A percentile compares a stretch with the other conserved stretches of the same genome.
Conservation (phyloP, 345 rosid genomes). For the Gossypioides kirkii region DNA sequence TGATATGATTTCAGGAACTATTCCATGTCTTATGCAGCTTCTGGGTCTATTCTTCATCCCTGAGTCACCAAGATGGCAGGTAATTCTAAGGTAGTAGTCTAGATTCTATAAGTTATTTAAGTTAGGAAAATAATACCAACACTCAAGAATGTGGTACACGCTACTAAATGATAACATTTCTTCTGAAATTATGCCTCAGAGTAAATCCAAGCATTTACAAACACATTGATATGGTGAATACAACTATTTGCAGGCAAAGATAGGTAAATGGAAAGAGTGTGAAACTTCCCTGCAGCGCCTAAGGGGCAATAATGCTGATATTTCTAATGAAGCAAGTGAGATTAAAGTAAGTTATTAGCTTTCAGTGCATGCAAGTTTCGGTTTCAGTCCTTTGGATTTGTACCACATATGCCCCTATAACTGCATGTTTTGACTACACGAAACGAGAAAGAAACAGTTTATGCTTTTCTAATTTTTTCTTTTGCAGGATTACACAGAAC, state of each 20-base stretch:
- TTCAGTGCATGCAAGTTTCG: background rate
- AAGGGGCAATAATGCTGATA: slow-evolving; percentile 43
- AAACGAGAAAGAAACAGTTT: background rate
- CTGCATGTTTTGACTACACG: background rate
- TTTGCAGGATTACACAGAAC: slow-evolving; percentile 40
- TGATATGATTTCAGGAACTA: slow-evolving; percentile 25
- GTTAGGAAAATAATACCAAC: background rate
- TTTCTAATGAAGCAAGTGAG: slow-evolving; percentile 49
- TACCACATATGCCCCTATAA: background rate
- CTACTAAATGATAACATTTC: background rate
- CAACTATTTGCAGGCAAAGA: slow-evolving; percentile 39
- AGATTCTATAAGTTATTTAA: background rate
- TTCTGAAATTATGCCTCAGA: background rate
- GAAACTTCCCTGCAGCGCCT: slow-evolving; percentile 45
- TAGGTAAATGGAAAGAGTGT: slow-evolving; percentile 39
- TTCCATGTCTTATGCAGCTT: slow-evolving; percentile 35
- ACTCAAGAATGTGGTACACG: background rate
- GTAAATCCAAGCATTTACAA: background rate
- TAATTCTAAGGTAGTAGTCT: slow-evolving; percentile 19
- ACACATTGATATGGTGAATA: slow-evolving; percentile 3
- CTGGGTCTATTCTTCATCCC: slow-evolving; percentile 40
- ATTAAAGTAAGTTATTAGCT: slow-evolving; percentile 39
- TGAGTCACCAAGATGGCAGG: slow-evolving; percentile 69
- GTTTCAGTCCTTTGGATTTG: background rate
- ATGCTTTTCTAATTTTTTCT: background rate